A percentile compares a stretch with the other conserved stretches of the same genome.
These are phyloP conservation scores for Pyrrhoderma lamaoense DNA, from an alignment of 1,284 basidiomycete genomes.

Conservation along the genomic window DNA sequence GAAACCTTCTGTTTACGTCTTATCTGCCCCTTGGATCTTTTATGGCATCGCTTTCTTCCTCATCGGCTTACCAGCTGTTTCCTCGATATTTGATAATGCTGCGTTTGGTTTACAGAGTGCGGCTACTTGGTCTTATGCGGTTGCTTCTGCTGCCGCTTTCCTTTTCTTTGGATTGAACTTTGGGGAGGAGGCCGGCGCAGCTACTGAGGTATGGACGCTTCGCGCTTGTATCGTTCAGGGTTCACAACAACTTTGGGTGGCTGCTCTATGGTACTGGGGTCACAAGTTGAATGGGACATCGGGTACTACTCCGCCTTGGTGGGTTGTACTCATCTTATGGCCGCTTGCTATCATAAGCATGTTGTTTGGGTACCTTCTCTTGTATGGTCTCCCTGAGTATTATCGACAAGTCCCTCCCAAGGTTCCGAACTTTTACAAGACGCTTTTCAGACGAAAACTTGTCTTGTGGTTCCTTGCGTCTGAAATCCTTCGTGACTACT, in stretches of 20 bases:
- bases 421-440: constrained; percentile 84
- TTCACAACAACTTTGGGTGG: constrained; percentile 89
- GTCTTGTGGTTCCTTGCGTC: constrained; percentile 91
- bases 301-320: constrained; percentile 62
- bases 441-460: constrained; percentile 81
- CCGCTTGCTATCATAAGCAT: constrained; percentile 70
- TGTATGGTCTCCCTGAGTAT: constrained; percentile 81
- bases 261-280: constrained; percentile 93
- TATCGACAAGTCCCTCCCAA: constrained; percentile 87
- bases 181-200: constrained; percentile 90
- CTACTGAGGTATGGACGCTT: constrained; percentile 86
- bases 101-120: constrained; percentile 64
- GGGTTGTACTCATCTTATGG: constrained; percentile 79
- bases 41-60: constrained; percentile 85
- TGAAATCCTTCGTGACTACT: constrained; percentile 85
- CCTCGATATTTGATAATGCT: constrained; percentile 50
- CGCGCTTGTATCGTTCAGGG: constrained; percentile 89
- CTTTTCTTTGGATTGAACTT: constrained; percentile 92
- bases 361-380: constrained; percentile 74
- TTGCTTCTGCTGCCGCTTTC: constrained; percentile 85
- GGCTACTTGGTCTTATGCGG: constrained; percentile 85
- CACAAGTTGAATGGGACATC: constrained; percentile 58
- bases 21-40: constrained; percentile 83
- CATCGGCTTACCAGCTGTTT: constrained; percentile 79
- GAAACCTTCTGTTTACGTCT: constrained; percentile 81